Percentiles rank a stretch among this genome's conserved stretches.
These are phyloP conservation scores for Kwoniella mangroviensis DNA, from an alignment of 768 basidiomycete genomes.

Conservation along the genomic window DNA sequence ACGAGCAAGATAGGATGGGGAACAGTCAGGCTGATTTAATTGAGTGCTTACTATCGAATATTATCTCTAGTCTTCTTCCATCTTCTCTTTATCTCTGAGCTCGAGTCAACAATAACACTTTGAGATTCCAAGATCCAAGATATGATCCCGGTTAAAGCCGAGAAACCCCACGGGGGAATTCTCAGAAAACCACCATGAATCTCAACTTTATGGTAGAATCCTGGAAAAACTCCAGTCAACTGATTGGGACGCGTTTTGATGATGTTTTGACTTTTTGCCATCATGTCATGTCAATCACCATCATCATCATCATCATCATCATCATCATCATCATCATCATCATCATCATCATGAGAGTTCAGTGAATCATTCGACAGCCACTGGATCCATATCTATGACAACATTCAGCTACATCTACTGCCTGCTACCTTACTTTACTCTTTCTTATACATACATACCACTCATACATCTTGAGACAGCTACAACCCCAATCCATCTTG, in stretches of 20 bases:
- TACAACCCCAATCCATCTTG: neutral
- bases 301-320: neutral
- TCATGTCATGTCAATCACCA: neutral
- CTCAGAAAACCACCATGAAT: slow-evolving; percentile 2
- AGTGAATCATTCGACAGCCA: neutral
- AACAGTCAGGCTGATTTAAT: neutral
- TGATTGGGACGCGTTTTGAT: slow-evolving; percentile 2
- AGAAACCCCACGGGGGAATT: neutral
- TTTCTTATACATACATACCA: neutral
- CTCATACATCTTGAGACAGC: neutral
- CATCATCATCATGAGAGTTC: neutral
- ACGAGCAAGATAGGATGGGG: neutral
- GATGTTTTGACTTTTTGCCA: neutral
- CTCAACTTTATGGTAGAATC: neutral
- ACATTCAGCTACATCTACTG: neutral
- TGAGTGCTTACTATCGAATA: neutral
- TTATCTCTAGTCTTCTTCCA: neutral
- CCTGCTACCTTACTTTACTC: neutral
- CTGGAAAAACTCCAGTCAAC: slow-evolving; percentile 6
- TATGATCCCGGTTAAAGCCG: too few species aligned
- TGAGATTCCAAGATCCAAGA: too few species aligned
- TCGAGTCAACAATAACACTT: neutral
- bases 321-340: neutral
- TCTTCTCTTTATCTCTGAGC: neutral
- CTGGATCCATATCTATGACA: neutral